A percentile compares a stretch with the other conserved stretches of the same genome.
Evolutionary conservation across 2,329 filamentous ascomycete species (phyloP).

Genomic region (Xylariomycetidae sp.): DNA sequence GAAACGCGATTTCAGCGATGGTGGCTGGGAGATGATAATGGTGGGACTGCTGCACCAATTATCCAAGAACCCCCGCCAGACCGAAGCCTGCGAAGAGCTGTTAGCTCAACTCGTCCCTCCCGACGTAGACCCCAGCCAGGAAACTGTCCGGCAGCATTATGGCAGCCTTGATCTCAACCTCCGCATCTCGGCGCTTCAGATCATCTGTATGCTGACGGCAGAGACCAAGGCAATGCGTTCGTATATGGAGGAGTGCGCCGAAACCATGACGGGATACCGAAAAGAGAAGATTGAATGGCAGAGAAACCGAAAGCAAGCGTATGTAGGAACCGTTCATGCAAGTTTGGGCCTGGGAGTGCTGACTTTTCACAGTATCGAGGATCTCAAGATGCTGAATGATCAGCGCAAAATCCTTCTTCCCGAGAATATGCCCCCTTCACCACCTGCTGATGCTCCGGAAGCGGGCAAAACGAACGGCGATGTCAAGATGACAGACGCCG

Average conservation of each 20-base stretch:
- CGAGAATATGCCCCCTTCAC: conserved; percentile 63
- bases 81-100: conserved; percentile 70
- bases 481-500: conserved; percentile 55
- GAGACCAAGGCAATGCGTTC: conserved; percentile 80
- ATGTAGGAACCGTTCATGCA: conserved; percentile 27
- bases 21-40: conserved; percentile 87
- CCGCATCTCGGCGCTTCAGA: conserved; percentile 73
- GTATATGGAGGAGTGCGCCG: conserved; percentile 87
- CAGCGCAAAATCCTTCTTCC: conserved; percentile 67
- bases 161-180: conserved; percentile 73
- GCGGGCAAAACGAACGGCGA: conserved; percentile 47
- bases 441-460: conserved; percentile 38
- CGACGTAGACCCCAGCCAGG: conserved; percentile 65
- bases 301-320: conserved; percentile 64
- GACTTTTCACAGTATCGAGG: conserved; percentile 52
- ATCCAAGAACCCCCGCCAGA: conserved; percentile 65
- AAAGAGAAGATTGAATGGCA: conserved; percentile 96
- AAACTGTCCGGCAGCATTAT: conserved; percentile 70
- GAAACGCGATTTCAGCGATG: conserved; percentile 77
- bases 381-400: conserved; percentile 64
- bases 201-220: conserved; percentile 78
- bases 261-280: conserved; percentile 88
- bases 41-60: conserved; percentile 82
- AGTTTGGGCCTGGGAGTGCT: conserved; percentile 14
- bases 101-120: conserved; percentile 75